phyloP scores from a whole-genome alignment of 306 rosid genomes.

The Vicia faba region DNA sequence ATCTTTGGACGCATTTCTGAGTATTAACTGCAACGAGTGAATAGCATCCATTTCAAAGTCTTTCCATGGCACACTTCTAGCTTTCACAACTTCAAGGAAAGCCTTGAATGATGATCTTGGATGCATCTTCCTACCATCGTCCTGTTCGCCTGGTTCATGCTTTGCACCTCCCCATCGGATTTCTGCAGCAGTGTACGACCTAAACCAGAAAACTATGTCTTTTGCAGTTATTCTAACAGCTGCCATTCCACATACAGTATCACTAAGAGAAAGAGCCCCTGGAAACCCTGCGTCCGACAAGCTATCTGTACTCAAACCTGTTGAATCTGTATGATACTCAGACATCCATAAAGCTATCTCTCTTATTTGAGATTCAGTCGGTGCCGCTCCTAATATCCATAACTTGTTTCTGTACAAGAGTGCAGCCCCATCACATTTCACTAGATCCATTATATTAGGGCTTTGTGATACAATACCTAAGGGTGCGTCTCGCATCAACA shows the following conservation, averaged over 20 bases:
- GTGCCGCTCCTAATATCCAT: conserved; percentile 80
- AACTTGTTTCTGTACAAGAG: conserved; percentile 67
- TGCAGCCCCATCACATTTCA: conserved; percentile 94
- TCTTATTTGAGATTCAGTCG: conserved; percentile 69
- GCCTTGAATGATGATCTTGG: conserved; percentile 98
- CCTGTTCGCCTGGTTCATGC: conserved; percentile 80
- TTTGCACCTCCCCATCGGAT: conserved; percentile 97
- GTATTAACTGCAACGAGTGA: conserved; percentile 93
- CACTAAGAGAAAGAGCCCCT: conserved; percentile 67
- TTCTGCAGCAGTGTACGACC: conserved; percentile 85
- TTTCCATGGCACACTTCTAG: conserved; percentile 87
- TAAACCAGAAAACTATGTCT: conserved; percentile 87
- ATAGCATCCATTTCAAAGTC: conserved; percentile 98
- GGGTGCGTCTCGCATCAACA: conserved; percentile 96
- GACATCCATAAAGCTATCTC: conserved; percentile 77
- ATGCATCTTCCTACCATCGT: conserved; percentile 82
- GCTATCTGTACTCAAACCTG: conserved; percentile 96
- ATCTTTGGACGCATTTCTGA: conserved; percentile 81
- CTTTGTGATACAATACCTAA: conserved; percentile 84
- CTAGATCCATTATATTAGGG: conserved; percentile 95
- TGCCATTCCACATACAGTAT: conserved; percentile 89
- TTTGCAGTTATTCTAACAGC: conserved; percentile 75
- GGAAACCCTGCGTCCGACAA: conserved; percentile 90
- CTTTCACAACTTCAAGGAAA: conserved; percentile 87
- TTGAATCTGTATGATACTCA: conserved; percentile 80